Conservation (phyloP, 108 stramenopile species). For the Skeletonema marinoi region DNA sequence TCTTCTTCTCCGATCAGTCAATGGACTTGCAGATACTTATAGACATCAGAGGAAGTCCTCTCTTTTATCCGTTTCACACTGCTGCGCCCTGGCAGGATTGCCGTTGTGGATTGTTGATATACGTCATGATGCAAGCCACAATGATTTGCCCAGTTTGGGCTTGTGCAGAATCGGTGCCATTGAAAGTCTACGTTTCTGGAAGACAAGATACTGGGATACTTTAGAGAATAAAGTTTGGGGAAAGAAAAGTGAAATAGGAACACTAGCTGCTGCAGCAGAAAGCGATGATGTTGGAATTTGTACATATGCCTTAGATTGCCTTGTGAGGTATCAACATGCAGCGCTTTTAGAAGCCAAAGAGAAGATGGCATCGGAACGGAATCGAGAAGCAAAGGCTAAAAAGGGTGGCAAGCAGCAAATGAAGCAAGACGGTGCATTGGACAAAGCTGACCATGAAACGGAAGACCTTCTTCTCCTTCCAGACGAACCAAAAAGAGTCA, state of each 20-base stretch:
- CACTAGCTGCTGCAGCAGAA: constrained; percentile 6
- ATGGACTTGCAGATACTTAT: constrained; percentile 78
- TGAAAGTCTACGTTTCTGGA: constrained; percentile 71
- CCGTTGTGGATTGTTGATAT: constrained; percentile 85
- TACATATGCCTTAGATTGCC: constrained; percentile 22
- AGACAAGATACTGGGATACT: constrained; percentile 62
- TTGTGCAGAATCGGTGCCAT: constrained; percentile 65
- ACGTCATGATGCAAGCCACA: constrained; percentile 84
- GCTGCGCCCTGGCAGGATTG: constrained; percentile 70
- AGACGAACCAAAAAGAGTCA: constrained; percentile 6
- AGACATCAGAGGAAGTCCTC: constrained; percentile 61
- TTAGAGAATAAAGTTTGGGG: constrained; percentile 38
- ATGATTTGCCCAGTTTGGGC: constrained; percentile 68
- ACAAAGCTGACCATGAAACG: constrained; percentile 19
- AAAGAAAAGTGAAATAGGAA: constrained; percentile 16
- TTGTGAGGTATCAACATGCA: constrained; percentile 31
- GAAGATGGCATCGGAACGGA: constrained; percentile 8
- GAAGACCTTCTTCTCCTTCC: constrained; percentile 1
- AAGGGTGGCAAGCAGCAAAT: constrained; percentile 2
- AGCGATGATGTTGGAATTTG: constrained; percentile 26
- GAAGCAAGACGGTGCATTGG: not conserved
- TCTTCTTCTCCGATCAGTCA: constrained; percentile 77
- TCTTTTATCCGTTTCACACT: constrained; percentile 54
- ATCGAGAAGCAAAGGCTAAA: constrained; percentile 13
- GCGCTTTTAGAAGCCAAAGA: constrained; percentile 23